Evolutionary conservation across 192 early-diverging fungal genomes (phyloP).

Genomic region (Coemansia sp.): DNA sequence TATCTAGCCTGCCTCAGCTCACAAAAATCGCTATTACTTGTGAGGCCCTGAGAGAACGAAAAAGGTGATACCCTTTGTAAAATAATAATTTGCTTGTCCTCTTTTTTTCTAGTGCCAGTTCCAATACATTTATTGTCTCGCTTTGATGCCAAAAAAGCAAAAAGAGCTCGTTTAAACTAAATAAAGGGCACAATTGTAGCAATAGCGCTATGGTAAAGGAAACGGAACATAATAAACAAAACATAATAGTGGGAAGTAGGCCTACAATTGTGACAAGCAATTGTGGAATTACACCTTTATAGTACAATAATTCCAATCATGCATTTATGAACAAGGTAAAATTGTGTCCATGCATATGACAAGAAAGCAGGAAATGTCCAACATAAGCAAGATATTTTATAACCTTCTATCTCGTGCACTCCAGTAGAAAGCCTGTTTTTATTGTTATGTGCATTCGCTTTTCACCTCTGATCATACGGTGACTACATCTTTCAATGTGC

Average conservation of each 20-base stretch:
- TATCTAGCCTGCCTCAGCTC: no score
- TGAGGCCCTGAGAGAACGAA: not conserved
- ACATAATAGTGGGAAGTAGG: not conserved
- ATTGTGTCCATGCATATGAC: not conserved
- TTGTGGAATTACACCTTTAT: constrained; percentile 1
- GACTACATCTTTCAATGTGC: not conserved
- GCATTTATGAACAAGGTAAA: not conserved
- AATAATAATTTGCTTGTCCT: not conserved
- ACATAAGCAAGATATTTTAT: not conserved
- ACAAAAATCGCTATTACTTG: not conserved
- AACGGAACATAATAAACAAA: not conserved
- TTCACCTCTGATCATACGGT: not conserved
- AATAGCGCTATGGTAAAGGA: not conserved
- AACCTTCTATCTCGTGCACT: not conserved
- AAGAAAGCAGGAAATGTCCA: not conserved
- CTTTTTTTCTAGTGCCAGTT: no score
- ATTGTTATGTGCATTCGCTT: not conserved
- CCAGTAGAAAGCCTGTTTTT: not conserved
- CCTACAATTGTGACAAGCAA: not conserved
- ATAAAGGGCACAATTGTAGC: not conserved
- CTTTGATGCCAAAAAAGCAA: not conserved
- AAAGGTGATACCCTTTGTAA: not conserved
- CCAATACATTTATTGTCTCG: not conserved
- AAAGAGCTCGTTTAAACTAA: not conserved
- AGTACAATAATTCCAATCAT: not conserved